Evolutionary conservation across 208 protist genomes (phyloP).

Genomic region (Herpetomonas samuelpessoai): DNA sequence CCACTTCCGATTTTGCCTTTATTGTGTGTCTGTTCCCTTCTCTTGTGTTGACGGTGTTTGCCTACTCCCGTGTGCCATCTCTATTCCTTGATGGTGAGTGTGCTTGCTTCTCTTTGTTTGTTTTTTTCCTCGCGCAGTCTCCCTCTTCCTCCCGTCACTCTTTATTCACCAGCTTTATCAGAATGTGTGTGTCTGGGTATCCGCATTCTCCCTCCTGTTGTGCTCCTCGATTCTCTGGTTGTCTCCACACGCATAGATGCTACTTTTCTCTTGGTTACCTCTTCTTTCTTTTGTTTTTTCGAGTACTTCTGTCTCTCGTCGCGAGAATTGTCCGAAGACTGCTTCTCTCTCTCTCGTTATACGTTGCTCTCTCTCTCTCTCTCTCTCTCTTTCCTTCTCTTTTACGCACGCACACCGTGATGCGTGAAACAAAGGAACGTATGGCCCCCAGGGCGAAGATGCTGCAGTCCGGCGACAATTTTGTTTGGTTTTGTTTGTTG

Average conservation of each 20-base stretch:
- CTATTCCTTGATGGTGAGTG: background rate
- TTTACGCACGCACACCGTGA: background rate
- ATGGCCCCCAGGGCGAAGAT: too few relatives aligned
- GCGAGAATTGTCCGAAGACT: too few relatives aligned
- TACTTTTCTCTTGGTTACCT: background rate
- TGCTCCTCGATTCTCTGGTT: conserved; percentile 5
- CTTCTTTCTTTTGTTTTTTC: conserved; percentile 2
- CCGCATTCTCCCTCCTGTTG: background rate
- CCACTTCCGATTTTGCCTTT: background rate
- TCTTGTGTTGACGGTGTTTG: conserved; percentile 9
- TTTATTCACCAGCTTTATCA: conserved; percentile 7
- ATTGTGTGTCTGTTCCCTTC: conserved; percentile 10
- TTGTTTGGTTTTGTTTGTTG: background rate
- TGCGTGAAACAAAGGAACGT: background rate
- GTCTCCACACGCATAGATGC: conserved; percentile 6
- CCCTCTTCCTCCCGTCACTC: conserved; percentile 16
- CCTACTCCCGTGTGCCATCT: background rate
- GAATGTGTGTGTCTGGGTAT: conserved; percentile 2
- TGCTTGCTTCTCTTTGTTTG: background rate
- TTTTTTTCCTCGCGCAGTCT: background rate
- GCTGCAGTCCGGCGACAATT: background rate
- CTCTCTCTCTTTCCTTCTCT: background rate
- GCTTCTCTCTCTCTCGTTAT: conserved; percentile 4
- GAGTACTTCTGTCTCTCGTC: too few relatives aligned
- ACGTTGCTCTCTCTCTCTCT: conserved; percentile 11